A percentile compares a stretch with the other conserved stretches of the same genome.
These are phyloP conservation scores for Bacidia gigantensis DNA, from an alignment of 495 filamentous ascomycete genomes.

Conservation along the genomic window DNA sequence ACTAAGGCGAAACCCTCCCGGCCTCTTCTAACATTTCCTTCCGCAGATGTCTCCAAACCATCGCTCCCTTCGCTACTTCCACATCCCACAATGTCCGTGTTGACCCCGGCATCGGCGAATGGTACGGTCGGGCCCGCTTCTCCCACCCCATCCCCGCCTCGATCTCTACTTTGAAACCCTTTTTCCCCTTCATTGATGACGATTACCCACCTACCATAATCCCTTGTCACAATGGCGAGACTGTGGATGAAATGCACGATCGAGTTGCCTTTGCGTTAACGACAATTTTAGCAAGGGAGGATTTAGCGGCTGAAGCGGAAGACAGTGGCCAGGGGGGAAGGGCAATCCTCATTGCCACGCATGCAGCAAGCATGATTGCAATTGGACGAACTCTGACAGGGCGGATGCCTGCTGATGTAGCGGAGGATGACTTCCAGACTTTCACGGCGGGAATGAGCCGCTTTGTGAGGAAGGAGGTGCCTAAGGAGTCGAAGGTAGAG, in stretches of 20 bases:
- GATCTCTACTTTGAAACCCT: conserved; percentile 37
- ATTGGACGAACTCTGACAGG: conserved; percentile 72
- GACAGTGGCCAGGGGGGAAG: conserved; percentile 1
- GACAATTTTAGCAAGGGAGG: conserved; percentile 55
- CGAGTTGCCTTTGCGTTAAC: conserved; percentile 58
- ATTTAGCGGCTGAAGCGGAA: conserved; percentile 28
- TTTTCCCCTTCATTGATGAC: conserved; percentile 49
- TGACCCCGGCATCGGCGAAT: conserved; percentile 48
- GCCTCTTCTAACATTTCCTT: background rate
- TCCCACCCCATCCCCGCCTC: conserved; percentile 67
- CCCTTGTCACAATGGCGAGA: conserved; percentile 61
- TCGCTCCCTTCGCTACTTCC: conserved; percentile 24
- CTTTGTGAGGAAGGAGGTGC: conserved; percentile 30
- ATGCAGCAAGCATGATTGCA: conserved; percentile 78
- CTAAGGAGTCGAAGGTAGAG: conserved; percentile 5
- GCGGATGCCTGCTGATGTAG: conserved; percentile 50
- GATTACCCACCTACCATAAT: conserved; percentile 44
- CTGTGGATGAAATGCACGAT: conserved; percentile 62
- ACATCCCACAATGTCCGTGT: conserved; percentile 34
- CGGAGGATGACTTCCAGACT: conserved; percentile 67
- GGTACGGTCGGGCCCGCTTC: conserved; percentile 73
- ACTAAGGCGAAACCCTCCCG: background rate
- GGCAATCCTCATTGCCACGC: conserved; percentile 70
- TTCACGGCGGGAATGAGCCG: conserved; percentile 71
- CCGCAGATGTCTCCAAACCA: conserved; percentile 61